Conservation (phyloP, 2,329 filamentous ascomycete genomes). For the Rutstroemia sp. region DNA sequence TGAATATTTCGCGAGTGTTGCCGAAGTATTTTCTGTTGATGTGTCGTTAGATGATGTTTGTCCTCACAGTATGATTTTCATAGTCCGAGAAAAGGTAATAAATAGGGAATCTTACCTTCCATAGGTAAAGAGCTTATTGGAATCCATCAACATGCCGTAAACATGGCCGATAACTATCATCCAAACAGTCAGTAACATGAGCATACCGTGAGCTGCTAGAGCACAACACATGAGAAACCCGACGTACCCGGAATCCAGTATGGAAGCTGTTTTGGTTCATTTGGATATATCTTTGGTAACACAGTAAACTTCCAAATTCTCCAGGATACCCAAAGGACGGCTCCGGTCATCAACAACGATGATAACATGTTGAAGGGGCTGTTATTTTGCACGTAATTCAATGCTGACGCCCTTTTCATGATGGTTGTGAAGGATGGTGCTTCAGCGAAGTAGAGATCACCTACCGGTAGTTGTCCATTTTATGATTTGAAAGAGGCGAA, state of each 20-base stretch:
- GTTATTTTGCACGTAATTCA: neutral
- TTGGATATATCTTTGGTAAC: neutral
- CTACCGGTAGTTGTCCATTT: too few species aligned
- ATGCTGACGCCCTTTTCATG: neutral
- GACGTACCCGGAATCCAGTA: neutral
- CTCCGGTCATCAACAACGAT: neutral
- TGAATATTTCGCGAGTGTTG: neutral
- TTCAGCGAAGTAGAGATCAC: too few species aligned
- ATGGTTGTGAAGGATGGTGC: too few species aligned
- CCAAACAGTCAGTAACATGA: neutral
- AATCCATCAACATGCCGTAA: neutral
- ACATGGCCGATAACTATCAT: neutral
- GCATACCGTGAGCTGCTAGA: neutral
- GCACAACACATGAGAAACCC: too few species aligned
- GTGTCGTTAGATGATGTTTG: neutral
- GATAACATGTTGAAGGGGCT: neutral
- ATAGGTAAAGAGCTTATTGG: neutral
- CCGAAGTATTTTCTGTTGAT: neutral
- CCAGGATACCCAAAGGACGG: neutral
- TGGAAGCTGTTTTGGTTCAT: neutral
- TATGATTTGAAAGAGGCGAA: too few species aligned
- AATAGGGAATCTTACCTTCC: neutral
- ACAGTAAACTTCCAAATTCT: neutral
- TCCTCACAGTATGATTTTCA: neutral
- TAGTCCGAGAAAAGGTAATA: neutral